These are phyloP conservation scores for Suhomyces pyralidae DNA, from an alignment of 805 yeast genomes.

Conservation along the genomic window DNA sequence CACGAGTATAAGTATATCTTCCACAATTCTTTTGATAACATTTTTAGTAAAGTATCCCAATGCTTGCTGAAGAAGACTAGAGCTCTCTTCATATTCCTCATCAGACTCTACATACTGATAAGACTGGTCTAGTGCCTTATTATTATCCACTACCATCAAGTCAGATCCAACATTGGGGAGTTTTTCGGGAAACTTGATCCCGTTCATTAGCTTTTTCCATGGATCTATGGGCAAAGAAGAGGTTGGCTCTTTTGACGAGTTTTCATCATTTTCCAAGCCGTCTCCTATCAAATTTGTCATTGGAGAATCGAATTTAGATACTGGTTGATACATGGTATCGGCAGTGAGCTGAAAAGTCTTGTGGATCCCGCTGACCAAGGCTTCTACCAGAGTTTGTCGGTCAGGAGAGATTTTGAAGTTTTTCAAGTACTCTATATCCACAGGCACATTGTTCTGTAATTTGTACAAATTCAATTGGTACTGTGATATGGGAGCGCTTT, in stretches of 20 bases:
- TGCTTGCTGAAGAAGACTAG: neutral
- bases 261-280: slow-evolving; percentile 8
- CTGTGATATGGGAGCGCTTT: slow-evolving; percentile 71
- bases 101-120: neutral
- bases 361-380: slow-evolving; percentile 36
- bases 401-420: slow-evolving; percentile 15
- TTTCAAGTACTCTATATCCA: slow-evolving; percentile 15
- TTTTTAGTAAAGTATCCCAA: slow-evolving; percentile 3
- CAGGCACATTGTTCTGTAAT: slow-evolving; percentile 15
- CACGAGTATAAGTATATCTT: slow-evolving; percentile 48
- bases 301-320: slow-evolving; percentile 22
- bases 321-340: slow-evolving; percentile 36
- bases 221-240: neutral
- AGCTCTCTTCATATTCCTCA: neutral
- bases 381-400: slow-evolving; percentile 21
- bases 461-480: slow-evolving; percentile 45
- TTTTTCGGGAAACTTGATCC: slow-evolving; percentile 29
- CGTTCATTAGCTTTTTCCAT: slow-evolving; percentile 30
- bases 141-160: slow-evolving; percentile 4
- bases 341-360: slow-evolving; percentile 25
- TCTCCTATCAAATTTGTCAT: slow-evolving; percentile 24
- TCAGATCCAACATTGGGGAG: slow-evolving; percentile 7
- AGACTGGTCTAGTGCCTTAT: neutral
- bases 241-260: neutral
- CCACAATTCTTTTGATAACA: slow-evolving; percentile 33